Evolutionary conservation across 2,329 filamentous ascomycete species (phyloP).

Genomic region (Fonsecaea nubica): DNA sequence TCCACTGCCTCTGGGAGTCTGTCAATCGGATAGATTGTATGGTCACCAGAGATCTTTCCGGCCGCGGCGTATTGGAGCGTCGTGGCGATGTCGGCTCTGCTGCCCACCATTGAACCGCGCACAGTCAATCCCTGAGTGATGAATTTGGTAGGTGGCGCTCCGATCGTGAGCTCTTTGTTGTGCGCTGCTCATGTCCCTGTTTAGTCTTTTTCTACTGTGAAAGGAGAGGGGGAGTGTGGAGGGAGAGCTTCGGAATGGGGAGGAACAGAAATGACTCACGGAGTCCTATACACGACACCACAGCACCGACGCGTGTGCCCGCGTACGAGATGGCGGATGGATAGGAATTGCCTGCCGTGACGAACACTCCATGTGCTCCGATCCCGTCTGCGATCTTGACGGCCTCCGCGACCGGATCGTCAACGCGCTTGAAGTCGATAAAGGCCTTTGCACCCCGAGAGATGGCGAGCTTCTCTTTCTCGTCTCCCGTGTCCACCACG

Average conservation of each 20-base stretch:
- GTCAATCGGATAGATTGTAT: not conserved
- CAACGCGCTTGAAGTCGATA: constrained; percentile 58
- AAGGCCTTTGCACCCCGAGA: constrained; percentile 62
- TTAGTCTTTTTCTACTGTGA: not conserved
- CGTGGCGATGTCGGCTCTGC: constrained; percentile 1
- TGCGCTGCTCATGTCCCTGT: not conserved
- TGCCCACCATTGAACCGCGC: not conserved
- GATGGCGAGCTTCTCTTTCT: constrained; percentile 54
- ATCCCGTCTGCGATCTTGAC: constrained; percentile 52
- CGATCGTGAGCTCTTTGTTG: constrained; percentile 1
- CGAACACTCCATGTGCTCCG: constrained; percentile 55
- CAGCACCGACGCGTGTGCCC: not conserved
- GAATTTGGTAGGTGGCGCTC: not conserved
- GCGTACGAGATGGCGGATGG: not conserved
- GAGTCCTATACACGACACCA: not conserved
- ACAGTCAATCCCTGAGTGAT: not conserved
- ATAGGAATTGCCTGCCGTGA: constrained; percentile 44
- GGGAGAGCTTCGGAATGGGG: not conserved
- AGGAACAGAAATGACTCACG: not conserved
- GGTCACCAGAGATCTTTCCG: not conserved
- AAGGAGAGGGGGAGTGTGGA: not conserved
- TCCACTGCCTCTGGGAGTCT: not conserved
- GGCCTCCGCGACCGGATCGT: constrained; percentile 48
- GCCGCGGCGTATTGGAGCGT: not conserved
- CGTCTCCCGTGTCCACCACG: constrained; percentile 60